Evolutionary conservation across 1,284 basidiomycete genomes (phyloP).

Genomic region (Xerocomus nothofagi): DNA sequence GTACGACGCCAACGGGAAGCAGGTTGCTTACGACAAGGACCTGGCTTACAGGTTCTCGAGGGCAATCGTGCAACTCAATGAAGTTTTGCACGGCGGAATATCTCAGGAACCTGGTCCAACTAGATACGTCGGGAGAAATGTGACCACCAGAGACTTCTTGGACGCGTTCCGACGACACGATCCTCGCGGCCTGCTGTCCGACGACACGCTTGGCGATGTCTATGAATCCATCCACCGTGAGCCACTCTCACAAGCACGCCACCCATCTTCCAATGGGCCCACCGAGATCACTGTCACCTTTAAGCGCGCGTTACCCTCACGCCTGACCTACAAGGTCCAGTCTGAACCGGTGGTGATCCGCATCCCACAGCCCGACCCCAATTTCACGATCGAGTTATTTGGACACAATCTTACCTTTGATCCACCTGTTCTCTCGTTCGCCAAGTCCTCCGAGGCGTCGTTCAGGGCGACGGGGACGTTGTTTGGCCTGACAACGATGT

Average conservation of each 20-base stretch:
- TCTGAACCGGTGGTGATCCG: conserved; percentile 84
- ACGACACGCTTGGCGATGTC: conserved; percentile 72
- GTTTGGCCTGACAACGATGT: conserved; percentile 79
- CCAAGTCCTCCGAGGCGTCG: conserved; percentile 72
- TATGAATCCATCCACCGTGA: conserved; percentile 76
- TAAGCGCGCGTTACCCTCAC: conserved; percentile 71
- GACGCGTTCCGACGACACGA: conserved; percentile 79
- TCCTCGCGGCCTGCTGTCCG: conserved; percentile 63
- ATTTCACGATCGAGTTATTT: conserved; percentile 76
- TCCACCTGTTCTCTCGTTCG: conserved; percentile 77
- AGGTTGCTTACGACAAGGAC: conserved; percentile 77
- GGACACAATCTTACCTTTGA: conserved; percentile 88
- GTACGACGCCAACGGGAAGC: conserved; percentile 84
- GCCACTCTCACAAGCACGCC: conserved; percentile 71
- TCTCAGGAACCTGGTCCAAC: conserved; percentile 62
- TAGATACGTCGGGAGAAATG: conserved; percentile 59
- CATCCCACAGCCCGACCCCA: conserved; percentile 77
- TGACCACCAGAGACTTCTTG: conserved; percentile 75
- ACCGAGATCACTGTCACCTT: conserved; percentile 61
- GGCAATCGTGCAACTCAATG: conserved; percentile 86
- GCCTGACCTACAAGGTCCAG: conserved; percentile 81
- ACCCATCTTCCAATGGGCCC: conserved; percentile 41
- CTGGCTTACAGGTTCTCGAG: conserved; percentile 78
- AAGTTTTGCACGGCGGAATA: conserved; percentile 69
- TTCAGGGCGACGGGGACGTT: conserved; percentile 84